phyloP scores from a whole-genome alignment of 768 basidiomycete genomes.

The Russula brevipes region DNA sequence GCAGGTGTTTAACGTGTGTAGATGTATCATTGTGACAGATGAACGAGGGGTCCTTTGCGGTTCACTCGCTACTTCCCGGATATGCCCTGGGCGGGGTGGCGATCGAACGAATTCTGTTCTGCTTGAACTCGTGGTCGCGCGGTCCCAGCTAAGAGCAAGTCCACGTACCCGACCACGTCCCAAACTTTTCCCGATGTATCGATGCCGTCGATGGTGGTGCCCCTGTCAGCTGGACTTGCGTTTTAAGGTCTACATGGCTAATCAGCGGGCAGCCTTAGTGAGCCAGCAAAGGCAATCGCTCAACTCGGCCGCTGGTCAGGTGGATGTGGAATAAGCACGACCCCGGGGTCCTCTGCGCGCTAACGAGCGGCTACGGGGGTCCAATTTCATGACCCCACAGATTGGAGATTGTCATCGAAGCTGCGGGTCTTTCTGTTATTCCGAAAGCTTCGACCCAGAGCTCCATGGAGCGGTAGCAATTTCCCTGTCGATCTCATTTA shows the following conservation, averaged over 20 bases:
- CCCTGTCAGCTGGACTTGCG: conserved; percentile 18
- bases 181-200: background rate
- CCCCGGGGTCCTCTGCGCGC: conserved; percentile 6
- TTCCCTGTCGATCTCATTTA: conserved; percentile 11
- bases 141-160: conserved; percentile 1
- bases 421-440: background rate
- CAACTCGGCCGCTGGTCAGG: conserved; percentile 8
- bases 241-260: conserved; percentile 20
- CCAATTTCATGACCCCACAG: conserved; percentile 1
- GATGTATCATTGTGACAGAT: conserved; percentile 17
- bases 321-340: conserved; percentile 1
- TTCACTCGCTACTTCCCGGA: background rate
- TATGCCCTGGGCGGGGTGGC: background rate
- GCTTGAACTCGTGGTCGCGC: background rate
- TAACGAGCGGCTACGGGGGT: background rate
- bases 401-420: conserved; percentile 14
- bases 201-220: conserved; percentile 9
- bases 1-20: conserved; percentile 16
- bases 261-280: conserved; percentile 9
- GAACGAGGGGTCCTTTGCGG: background rate
- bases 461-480: background rate
- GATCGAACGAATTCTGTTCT: background rate
- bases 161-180: conserved; percentile 4
- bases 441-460: background rate
- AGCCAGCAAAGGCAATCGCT: conserved; percentile 10